Evolutionary conservation across 441 rosid genomes (phyloP).

Genomic region (Pelargonium citronellum): DNA sequence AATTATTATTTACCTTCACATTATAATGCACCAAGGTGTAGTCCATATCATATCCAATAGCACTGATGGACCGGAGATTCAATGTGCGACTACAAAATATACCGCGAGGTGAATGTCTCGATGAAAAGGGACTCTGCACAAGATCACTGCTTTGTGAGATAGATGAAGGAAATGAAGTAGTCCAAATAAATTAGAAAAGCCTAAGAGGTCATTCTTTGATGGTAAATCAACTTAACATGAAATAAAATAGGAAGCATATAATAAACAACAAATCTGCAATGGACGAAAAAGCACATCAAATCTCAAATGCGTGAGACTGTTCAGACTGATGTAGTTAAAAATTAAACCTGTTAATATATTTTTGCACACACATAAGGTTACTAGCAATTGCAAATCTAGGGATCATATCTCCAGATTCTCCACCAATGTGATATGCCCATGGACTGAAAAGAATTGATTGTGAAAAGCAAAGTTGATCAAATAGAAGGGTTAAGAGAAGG

Average conservation of each 20-base stretch:
- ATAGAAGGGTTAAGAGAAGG: neutral
- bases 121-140: conserved; percentile 72
- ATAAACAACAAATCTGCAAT: neutral
- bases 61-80: conserved; percentile 91
- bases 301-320: neutral
- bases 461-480: neutral
- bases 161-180: conserved; percentile 7
- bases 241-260: neutral
- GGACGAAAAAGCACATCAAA: neutral
- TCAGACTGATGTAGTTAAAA: neutral
- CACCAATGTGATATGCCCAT: neutral
- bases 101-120: conserved; percentile 77
- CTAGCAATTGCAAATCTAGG: neutral
- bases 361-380: neutral
- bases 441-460: conserved; percentile 1
- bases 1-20: conserved; percentile 52
- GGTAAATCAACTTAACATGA: neutral
- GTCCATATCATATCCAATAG: conserved; percentile 97
- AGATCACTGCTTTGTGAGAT: conserved; percentile 19
- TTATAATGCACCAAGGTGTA: conserved; percentile 94
- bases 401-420: neutral
- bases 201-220: neutral
- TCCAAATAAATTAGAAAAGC: too few relatives aligned
- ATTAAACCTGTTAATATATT: neutral
- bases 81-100: conserved; percentile 88